Evolutionary conservation across 768 basidiomycete species (phyloP).

Genomic region (Rhizopogon roseolus): DNA sequence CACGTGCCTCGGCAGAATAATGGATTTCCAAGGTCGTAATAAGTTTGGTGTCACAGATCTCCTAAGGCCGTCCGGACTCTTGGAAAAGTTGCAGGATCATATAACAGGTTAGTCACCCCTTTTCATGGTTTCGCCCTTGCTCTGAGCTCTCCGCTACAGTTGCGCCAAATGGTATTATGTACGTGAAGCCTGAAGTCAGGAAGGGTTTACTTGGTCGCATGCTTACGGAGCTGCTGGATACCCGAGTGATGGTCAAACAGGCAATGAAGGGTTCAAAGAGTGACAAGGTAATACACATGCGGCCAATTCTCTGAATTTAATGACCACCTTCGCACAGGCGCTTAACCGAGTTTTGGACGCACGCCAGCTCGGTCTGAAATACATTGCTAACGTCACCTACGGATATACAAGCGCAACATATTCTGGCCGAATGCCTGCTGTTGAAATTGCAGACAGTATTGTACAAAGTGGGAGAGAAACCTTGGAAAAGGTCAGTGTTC

Average conservation of each 20-base stretch:
- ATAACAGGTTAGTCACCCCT: conserved; percentile 55
- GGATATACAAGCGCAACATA: conserved; percentile 94
- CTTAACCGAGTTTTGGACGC: conserved; percentile 79
- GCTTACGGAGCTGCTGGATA: conserved; percentile 89
- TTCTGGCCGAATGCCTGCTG: conserved; percentile 97
- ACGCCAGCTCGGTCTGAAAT: conserved; percentile 89
- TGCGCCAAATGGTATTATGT: conserved; percentile 93
- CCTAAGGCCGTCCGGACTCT: conserved; percentile 57
- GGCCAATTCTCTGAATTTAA: background rate
- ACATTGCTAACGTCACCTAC: conserved; percentile 91
- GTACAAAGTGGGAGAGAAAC: conserved; percentile 96
- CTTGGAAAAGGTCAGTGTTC: conserved; percentile 70
- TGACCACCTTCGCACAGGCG: conserved; percentile 39
- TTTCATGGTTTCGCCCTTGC: background rate
- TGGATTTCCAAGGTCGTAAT: conserved; percentile 81
- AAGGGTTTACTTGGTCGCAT: conserved; percentile 86
- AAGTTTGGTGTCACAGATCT: conserved; percentile 85
- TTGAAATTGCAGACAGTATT: conserved; percentile 97
- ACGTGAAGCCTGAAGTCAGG: conserved; percentile 80
- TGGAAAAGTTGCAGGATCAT: conserved; percentile 69
- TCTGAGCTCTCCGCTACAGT: conserved; percentile 42
- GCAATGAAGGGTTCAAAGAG: conserved; percentile 80
- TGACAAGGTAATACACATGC: conserved; percentile 58
- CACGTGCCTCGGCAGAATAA: conserved; percentile 87
- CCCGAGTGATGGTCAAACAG: conserved; percentile 96